Percentiles rank a stretch among this genome's conserved stretches.
Conservation (phyloP, 805 yeast genomes). For the Cyberlindnera maclurae region DNA sequence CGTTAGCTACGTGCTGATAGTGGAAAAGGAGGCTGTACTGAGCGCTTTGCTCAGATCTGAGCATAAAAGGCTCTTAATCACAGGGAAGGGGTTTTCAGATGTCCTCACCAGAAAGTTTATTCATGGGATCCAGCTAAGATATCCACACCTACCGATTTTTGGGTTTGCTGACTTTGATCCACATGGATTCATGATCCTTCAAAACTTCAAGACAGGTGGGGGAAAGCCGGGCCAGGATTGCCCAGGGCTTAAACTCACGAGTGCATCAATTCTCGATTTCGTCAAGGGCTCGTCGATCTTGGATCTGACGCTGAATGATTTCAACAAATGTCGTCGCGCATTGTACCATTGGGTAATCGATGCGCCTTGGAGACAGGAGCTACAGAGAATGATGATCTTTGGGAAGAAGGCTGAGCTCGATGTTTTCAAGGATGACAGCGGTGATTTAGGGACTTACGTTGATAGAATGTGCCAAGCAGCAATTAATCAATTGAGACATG, state of each 20-base stretch:
- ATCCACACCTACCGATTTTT: conserved; percentile 28
- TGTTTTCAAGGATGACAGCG: conserved; percentile 18
- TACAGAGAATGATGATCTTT: conserved; percentile 51
- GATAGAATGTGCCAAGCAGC: conserved; percentile 3
- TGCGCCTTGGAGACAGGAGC: conserved; percentile 30
- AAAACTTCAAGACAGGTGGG: conserved; percentile 31
- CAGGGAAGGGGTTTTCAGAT: conserved; percentile 73
- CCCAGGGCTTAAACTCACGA: conserved; percentile 11
- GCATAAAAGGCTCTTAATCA: conserved; percentile 32
- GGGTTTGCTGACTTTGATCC: conserved; percentile 62
- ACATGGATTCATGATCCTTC: conserved; percentile 54
- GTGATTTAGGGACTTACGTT: conserved; percentile 3
- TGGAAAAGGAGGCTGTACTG: conserved; percentile 52
- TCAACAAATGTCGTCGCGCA: conserved; percentile 19
- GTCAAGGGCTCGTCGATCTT: conserved; percentile 10
- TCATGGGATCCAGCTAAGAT: conserved; percentile 16
- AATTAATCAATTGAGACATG: not conserved
- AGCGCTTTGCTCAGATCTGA: conserved; percentile 23
- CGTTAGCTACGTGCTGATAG: conserved; percentile 29
- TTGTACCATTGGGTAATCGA: conserved; percentile 10
- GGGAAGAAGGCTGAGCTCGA: conserved; percentile 58
- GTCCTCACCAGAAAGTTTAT: conserved; percentile 42
- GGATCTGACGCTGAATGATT: conserved; percentile 24
- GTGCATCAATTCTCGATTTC: conserved; percentile 17
- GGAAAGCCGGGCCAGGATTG: conserved; percentile 7